Base-by-base conservation (phyloP, 441 rosid genomes). In the Euphorbia schlechtendalii region DNA sequence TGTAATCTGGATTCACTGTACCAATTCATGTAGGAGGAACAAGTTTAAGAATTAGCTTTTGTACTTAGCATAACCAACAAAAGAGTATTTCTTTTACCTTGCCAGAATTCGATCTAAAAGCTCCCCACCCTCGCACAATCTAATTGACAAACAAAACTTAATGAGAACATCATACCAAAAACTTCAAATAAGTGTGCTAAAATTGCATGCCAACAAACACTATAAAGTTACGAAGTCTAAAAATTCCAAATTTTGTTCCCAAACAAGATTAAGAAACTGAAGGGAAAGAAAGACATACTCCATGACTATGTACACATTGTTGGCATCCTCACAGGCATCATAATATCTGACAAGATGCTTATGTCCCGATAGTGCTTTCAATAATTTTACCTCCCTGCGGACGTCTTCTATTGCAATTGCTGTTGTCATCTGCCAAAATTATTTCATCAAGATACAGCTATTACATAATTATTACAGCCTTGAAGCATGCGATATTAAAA, bases 261-360 rank as follows among this genome's bases (percentile, higher is more conserved):
- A 11, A 30, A 25, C 40, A 59, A 43, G 25, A 34, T 59, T 48
- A 68, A 75, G 38, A 64, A 69, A 64, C n/a, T n/a, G 56, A 56
- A 64, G 30, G 52, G 34, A 75, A 77, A 77, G 66, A 76, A 69
- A 72, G 74, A 87, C 98, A 60, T 87, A 92, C 98, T 92, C 98
- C 98, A 92, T 92, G 72, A 92, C 95, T 66, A 92, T 88, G 88
- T 92, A 92, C 53, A 92, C 92, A 63, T 92, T 92, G 79, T 84
- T 89, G 68, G 87, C 87, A 73, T 92, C 98, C 77, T 91, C 98
- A 67, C 86, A 92, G 69, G 96, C 95, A 83, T 92, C 98, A 71
- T 77, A 80, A 61, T 80, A 92, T 78, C 86, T 82, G 78, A 89
- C 79, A 59, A 92, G 77, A 82, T 92, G 81, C 74, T 73, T 82